These are phyloP conservation scores for Chlamydomonas sphaeroides DNA, from an alignment of 139 green algal species.

Conservation along the genomic window DNA sequence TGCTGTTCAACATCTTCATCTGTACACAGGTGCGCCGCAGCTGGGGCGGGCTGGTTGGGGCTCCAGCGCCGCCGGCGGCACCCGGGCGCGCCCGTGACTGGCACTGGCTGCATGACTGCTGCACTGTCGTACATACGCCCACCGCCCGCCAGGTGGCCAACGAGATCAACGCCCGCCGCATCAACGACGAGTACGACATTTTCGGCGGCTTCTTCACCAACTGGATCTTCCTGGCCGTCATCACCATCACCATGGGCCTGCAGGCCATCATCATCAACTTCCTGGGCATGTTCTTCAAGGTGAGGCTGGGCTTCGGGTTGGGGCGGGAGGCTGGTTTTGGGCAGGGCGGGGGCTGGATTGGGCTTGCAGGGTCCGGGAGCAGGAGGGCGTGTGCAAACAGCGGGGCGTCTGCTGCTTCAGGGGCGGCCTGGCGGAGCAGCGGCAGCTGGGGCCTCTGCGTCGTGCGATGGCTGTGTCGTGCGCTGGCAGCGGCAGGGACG, in stretches of 20 bases:
- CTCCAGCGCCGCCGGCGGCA: no score
- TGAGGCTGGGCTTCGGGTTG: conserved; percentile 26
- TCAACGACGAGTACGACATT: conserved; percentile 90
- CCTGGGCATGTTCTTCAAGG: conserved; percentile 80
- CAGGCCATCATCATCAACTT: conserved; percentile 60
- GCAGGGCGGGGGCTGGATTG: no score
- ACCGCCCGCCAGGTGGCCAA: conserved; percentile 65
- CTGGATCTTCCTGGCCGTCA: conserved; percentile 81
- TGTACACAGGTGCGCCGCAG: conserved; percentile 88
- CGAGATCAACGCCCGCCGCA: conserved; percentile 89
- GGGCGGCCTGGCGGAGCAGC: no score
- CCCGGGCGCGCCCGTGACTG: no score
- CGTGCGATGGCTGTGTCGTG: no score
- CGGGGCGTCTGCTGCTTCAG: no score
- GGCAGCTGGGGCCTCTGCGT: no score
- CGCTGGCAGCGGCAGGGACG: no score
- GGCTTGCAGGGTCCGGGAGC: no score
- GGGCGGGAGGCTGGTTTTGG: background rate
- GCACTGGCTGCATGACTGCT: no score
- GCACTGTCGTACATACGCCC: background rate
- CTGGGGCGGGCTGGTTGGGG: no score
- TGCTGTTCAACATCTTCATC: conserved; percentile 89
- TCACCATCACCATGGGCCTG: conserved; percentile 69
- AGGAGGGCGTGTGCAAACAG: no score
- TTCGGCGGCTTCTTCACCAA: conserved; percentile 76